A percentile compares a stretch with the other conserved stretches of the same genome.
These are phyloP conservation scores for Triangularia setosa DNA, from an alignment of 2,329 filamentous ascomycete species.

Conservation along the genomic window DNA sequence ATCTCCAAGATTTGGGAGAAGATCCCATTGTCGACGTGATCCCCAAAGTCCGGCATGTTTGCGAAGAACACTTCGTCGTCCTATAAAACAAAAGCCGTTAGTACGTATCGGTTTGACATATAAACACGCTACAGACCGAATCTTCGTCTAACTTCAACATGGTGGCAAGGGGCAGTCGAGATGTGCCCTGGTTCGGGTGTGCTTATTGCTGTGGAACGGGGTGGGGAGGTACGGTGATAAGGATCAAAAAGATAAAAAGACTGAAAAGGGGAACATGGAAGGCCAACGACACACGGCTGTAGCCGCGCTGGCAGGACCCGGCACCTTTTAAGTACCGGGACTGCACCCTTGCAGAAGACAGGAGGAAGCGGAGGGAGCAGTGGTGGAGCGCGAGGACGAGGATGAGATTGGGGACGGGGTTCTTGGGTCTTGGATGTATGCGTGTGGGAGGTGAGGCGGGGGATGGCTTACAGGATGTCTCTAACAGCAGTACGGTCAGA, in stretches of 20 bases:
- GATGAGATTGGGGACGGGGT: constrained; percentile 3
- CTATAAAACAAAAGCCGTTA: constrained; percentile 14
- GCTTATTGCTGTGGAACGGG: background rate
- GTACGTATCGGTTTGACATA: background rate
- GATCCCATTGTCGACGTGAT: constrained; percentile 72
- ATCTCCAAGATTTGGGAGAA: constrained; percentile 98
- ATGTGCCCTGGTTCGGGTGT: background rate
- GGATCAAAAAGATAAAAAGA: background rate
- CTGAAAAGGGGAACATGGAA: constrained; percentile 3
- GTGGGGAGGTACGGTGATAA: background rate
- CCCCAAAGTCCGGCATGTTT: constrained; percentile 60
- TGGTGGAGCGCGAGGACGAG: background rate
- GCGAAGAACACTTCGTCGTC: constrained; percentile 42
- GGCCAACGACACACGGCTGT: constrained; percentile 1
- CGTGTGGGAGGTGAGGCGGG: background rate
- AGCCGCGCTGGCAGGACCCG: constrained; percentile 8
- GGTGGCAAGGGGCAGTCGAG: background rate
- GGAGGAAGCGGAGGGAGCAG: background rate
- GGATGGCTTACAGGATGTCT: background rate
- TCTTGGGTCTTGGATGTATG: background rate
- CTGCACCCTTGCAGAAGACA: background rate
- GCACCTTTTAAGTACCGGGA: constrained; percentile 5
- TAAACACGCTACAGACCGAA: constrained; percentile 12
- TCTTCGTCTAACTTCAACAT: constrained; percentile 7
- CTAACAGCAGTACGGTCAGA: background rate